These are phyloP conservation scores for Phytophthora litchii DNA, from an alignment of 352 stramenopile species.

Conservation along the genomic window DNA sequence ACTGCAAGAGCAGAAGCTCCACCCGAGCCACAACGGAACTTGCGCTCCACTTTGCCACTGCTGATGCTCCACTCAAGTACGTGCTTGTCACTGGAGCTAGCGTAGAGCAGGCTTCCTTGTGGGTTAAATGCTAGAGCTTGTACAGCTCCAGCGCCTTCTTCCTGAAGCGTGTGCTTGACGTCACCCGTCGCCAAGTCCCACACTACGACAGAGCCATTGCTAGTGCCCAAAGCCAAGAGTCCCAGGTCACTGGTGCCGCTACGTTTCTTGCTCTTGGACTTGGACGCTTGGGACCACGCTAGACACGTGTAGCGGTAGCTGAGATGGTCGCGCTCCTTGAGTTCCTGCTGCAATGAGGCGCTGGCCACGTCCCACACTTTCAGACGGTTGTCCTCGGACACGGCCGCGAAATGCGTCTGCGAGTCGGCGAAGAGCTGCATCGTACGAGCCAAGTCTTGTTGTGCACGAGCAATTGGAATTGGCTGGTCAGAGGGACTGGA, in stretches of 20 bases:
- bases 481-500: constrained; percentile 15
- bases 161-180: constrained; percentile 62
- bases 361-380: constrained; percentile 83
- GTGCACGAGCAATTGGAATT: constrained; percentile 22
- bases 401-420: constrained; percentile 78
- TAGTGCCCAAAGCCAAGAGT: constrained; percentile 76
- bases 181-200: constrained; percentile 79
- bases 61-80: constrained; percentile 80
- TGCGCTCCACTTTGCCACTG: constrained; percentile 56
- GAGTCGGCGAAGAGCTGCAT: constrained; percentile 81
- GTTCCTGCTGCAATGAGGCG: constrained; percentile 69
- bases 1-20: constrained; percentile 72
- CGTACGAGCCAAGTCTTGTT: constrained; percentile 12
- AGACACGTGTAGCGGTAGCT: constrained; percentile 84
- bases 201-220: constrained; percentile 63
- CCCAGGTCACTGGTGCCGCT: constrained; percentile 46
- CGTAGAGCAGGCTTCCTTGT: constrained; percentile 71
- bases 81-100: constrained; percentile 73
- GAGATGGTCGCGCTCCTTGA: constrained; percentile 85
- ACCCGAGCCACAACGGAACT: constrained; percentile 63
- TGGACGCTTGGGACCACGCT: constrained; percentile 60
- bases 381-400: constrained; percentile 83
- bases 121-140: constrained; percentile 77
- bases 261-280: constrained; percentile 52
- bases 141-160: constrained; percentile 53